Evolutionary conservation across 108 stramenopile species (phyloP).

Genomic region (Nannochloropsis gaditana): DNA sequence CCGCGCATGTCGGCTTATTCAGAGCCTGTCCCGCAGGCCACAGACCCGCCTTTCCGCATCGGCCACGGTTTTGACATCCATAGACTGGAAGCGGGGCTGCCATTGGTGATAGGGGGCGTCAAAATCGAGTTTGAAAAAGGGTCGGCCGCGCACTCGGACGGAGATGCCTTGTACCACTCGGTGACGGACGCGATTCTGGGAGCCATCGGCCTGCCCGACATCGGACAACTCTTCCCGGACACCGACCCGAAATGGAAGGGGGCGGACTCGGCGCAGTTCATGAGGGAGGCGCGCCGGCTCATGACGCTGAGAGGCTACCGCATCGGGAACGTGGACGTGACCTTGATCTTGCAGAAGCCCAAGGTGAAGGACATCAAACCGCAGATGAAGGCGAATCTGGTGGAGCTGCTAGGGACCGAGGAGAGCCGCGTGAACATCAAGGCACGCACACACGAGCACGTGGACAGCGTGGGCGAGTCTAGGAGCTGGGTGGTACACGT

Average conservation of each 20-base stretch:
- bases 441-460: conserved; percentile 84
- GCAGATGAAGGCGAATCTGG: conserved; percentile 86
- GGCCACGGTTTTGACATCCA: conserved; percentile 96
- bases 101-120: conserved; percentile 82
- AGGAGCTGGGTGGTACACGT: conserved; percentile 85
- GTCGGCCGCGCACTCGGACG: conserved; percentile 85
- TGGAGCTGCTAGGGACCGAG: conserved; percentile 66
- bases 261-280: conserved; percentile 81
- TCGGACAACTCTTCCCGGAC: conserved; percentile 88
- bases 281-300: conserved; percentile 79
- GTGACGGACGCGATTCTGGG: conserved; percentile 90
- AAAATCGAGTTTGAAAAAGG: conserved; percentile 56
- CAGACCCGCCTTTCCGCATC: conserved; percentile 60
- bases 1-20: neutral
- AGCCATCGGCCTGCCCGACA: conserved; percentile 58
- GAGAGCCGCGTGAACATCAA: conserved; percentile 86
- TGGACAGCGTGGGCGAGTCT: conserved; percentile 85
- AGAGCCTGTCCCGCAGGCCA: neutral
- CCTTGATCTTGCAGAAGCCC: conserved; percentile 46
- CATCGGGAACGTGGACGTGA: conserved; percentile 68
- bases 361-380: conserved; percentile 69
- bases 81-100: conserved; percentile 82
- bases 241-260: conserved; percentile 90
- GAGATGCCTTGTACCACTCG: conserved; percentile 88
- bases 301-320: conserved; percentile 72